These are phyloP conservation scores for Xylaria sp. DNA, from an alignment of 2,329 filamentous ascomycete species.

Conservation along the genomic window DNA sequence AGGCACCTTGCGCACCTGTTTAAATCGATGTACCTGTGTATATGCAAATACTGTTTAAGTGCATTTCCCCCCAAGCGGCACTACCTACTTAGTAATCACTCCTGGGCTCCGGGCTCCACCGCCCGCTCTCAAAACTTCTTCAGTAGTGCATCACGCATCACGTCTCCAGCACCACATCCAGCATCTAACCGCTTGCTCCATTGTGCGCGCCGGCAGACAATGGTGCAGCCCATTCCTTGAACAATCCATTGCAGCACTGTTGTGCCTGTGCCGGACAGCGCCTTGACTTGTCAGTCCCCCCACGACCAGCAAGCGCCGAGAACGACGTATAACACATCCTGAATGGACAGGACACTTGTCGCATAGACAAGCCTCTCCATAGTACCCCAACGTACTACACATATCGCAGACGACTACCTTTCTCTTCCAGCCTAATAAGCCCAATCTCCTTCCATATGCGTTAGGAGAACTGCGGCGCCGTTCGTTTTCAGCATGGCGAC, in stretches of 20 bases:
- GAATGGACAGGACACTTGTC: constrained; percentile 33
- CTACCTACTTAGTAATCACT: background rate
- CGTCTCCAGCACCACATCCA: constrained; percentile 16
- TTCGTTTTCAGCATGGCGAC: constrained; percentile 47
- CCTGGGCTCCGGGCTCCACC: constrained; percentile 23
- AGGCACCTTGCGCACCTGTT: background rate
- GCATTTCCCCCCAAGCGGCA: constrained; percentile 4
- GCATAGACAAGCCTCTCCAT: constrained; percentile 28
- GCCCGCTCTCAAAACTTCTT: constrained; percentile 38
- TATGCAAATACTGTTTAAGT: constrained; percentile 20
- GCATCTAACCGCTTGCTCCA: constrained; percentile 17
- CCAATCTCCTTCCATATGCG: constrained; percentile 38
- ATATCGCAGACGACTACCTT: constrained; percentile 7
- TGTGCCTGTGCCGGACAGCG: constrained; percentile 15
- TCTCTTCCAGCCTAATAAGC: background rate
- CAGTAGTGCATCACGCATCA: constrained; percentile 25
- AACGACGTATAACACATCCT: background rate
- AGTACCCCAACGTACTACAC: background rate
- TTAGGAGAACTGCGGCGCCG: constrained; percentile 33
- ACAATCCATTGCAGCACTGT: constrained; percentile 23
- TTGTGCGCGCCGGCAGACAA: constrained; percentile 35
- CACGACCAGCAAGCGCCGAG: constrained; percentile 3
- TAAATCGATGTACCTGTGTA: constrained; percentile 4
- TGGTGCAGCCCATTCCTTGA: constrained; percentile 32
- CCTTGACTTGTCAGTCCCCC: constrained; percentile 16